Percentiles rank a stretch among this genome's conserved stretches.
Conservation (phyloP, 129 eudicot species). For the Lactuca saligna region DNA sequence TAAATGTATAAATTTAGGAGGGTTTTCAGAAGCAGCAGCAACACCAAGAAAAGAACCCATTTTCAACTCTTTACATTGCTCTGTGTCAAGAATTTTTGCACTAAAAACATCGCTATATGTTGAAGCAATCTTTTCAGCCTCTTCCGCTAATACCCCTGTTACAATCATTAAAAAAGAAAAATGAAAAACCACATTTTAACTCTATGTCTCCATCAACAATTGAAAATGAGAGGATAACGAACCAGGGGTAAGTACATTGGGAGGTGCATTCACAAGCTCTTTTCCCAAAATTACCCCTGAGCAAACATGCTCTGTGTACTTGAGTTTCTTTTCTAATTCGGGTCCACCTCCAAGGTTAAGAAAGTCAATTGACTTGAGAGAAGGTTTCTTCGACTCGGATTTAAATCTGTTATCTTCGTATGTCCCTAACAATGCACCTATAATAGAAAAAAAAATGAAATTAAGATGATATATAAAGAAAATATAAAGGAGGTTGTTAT, state of each 20-base stretch:
- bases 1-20: slow-evolving; percentile 91
- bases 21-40: slow-evolving; percentile 93
- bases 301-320: slow-evolving; percentile 66
- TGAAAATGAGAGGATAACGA: slow-evolving; percentile 19
- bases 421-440: slow-evolving; percentile 78
- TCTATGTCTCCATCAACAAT: too few relatives aligned
- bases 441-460: not conserved
- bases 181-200: not conserved
- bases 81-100: slow-evolving; percentile 65
- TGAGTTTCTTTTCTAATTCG: slow-evolving; percentile 81
- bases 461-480: too few relatives aligned
- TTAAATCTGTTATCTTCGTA: slow-evolving; percentile 88
- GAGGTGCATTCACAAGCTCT: slow-evolving; percentile 96
- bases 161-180: not conserved
- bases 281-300: slow-evolving; percentile 86
- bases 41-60: slow-evolving; percentile 98
- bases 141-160: slow-evolving; percentile 79
- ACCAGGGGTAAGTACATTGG: slow-evolving; percentile 98
- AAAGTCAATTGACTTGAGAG: slow-evolving; percentile 76
- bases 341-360: slow-evolving; percentile 93
- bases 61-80: slow-evolving; percentile 90
- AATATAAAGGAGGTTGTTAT: not conserved
- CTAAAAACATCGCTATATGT: slow-evolving; percentile 74
- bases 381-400: slow-evolving; percentile 82
- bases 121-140: slow-evolving; percentile 82